These are phyloP conservation scores for Yamadazyma conglobata DNA, from an alignment of 1,139 yeast genomes.

Conservation along the genomic window DNA sequence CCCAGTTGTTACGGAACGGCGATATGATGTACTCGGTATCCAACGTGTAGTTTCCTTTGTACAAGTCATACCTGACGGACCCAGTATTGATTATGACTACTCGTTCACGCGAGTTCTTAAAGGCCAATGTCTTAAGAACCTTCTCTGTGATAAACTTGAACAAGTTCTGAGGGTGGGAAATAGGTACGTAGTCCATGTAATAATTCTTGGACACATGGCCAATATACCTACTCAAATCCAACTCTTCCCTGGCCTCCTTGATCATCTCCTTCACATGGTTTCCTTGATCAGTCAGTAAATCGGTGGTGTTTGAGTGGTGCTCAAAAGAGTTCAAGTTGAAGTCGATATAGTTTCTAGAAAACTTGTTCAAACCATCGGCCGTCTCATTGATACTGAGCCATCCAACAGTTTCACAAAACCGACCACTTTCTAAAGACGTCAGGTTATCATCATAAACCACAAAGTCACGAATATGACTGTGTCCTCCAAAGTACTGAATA, in stretches of 20 bases:
- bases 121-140: conserved; percentile 55
- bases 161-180: conserved; percentile 56
- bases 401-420: conserved; percentile 91
- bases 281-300: conserved; percentile 54
- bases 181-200: conserved; percentile 67
- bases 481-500: conserved; percentile 92
- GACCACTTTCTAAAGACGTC: conserved; percentile 83
- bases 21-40: conserved; percentile 83
- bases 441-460: conserved; percentile 61
- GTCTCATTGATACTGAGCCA: conserved; percentile 61
- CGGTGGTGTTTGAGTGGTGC: conserved; percentile 41
- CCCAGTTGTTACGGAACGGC: conserved; percentile 85
- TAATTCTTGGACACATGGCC: conserved; percentile 68
- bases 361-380: conserved; percentile 16
- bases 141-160: conserved; percentile 56
- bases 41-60: conserved; percentile 77
- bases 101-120: conserved; percentile 36
- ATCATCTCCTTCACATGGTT: conserved; percentile 44
- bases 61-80: conserved; percentile 81
- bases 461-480: conserved; percentile 88
- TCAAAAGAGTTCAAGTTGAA: conserved; percentile 69
- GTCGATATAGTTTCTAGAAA: conserved; percentile 71
- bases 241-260: conserved; percentile 37
- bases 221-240: conserved; percentile 52
- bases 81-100: conserved; percentile 80